Evolutionary conservation across 2,329 filamentous ascomycete genomes (phyloP).

Genomic region (Cladosporium sp.): DNA sequence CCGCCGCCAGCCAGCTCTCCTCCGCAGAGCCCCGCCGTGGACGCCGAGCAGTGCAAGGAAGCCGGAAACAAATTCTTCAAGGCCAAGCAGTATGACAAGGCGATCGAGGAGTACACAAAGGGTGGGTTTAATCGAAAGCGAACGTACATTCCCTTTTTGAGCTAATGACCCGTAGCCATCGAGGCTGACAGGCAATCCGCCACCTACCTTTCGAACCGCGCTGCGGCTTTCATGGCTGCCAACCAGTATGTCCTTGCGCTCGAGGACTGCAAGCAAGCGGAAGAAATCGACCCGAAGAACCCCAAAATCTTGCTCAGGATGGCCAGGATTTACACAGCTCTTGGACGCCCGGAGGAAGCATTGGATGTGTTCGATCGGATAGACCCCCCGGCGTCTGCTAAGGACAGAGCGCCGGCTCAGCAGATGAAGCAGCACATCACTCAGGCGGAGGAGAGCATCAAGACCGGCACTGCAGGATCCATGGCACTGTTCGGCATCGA

Average conservation of each 20-base stretch:
- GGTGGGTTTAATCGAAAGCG: conserved; percentile 53
- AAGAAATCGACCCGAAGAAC: conserved; percentile 79
- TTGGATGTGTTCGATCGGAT: conserved; percentile 77
- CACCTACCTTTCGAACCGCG: conserved; percentile 90
- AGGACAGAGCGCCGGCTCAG: conserved; percentile 77
- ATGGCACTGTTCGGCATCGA: conserved; percentile 92
- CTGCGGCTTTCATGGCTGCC: conserved; percentile 88
- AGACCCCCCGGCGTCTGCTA: conserved; percentile 71
- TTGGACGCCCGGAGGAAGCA: conserved; percentile 84
- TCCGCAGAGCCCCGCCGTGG: conserved; percentile 51
- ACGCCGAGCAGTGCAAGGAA: conserved; percentile 88
- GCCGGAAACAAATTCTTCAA: conserved; percentile 97
- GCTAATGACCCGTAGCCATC: conserved; percentile 58
- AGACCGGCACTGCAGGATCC: conserved; percentile 71
- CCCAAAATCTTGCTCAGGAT: conserved; percentile 82
- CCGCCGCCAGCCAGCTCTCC: conserved; percentile 32
- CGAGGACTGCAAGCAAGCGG: conserved; percentile 78
- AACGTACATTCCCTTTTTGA: neutral
- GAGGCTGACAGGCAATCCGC: conserved; percentile 78
- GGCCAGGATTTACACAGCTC: conserved; percentile 80
- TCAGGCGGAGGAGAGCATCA: conserved; percentile 72
- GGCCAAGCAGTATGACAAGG: conserved; percentile 79
- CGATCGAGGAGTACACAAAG: conserved; percentile 91
- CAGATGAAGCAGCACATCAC: conserved; percentile 79
- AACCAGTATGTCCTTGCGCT: conserved; percentile 73